phyloP scores from a whole-genome alignment of 176 grass and related monocot genomes.

The Aegilops tauschii region DNA sequence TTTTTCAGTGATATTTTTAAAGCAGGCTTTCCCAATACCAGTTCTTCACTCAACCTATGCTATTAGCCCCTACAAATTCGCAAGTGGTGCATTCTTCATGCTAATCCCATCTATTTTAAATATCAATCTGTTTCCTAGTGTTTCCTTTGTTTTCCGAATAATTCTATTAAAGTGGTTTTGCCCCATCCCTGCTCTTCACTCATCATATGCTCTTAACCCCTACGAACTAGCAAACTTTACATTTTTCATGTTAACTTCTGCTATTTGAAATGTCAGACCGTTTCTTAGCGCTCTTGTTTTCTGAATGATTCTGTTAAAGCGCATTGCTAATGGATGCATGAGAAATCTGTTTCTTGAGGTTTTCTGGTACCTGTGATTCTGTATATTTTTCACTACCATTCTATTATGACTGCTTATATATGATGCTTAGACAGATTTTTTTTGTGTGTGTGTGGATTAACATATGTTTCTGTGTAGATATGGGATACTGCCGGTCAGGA shows the following conservation, averaged over 20 bases:
- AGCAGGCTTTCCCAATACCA: neutral
- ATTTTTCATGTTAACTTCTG: neutral
- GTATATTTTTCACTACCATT: neutral
- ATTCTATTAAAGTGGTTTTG: neutral
- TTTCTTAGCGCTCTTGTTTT: neutral
- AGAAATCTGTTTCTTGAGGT: neutral
- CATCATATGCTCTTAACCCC: neutral
- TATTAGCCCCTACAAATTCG: too few species aligned
- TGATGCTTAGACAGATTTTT: conserved; percentile 4
- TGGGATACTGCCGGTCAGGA: conserved; percentile 94
- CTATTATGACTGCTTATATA: neutral
- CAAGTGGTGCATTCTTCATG: neutral
- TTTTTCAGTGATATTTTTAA: neutral
- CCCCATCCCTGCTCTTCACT: neutral
- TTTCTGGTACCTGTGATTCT: neutral
- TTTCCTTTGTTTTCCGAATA: neutral
- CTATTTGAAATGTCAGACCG: neutral
- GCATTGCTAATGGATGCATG: neutral
- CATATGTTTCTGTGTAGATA: conserved; percentile 48
- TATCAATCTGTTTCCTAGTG: neutral
- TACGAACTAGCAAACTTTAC: neutral
- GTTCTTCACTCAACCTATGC: too few species aligned
- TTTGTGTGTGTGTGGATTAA: conserved; percentile 32
- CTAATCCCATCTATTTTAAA: neutral
- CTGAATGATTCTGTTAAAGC: neutral